A percentile compares a stretch with the other conserved stretches of the same genome.
phyloP scores from a whole-genome alignment of 2,329 filamentous ascomycete species.

The Pseudogymnoascus sp. region DNA sequence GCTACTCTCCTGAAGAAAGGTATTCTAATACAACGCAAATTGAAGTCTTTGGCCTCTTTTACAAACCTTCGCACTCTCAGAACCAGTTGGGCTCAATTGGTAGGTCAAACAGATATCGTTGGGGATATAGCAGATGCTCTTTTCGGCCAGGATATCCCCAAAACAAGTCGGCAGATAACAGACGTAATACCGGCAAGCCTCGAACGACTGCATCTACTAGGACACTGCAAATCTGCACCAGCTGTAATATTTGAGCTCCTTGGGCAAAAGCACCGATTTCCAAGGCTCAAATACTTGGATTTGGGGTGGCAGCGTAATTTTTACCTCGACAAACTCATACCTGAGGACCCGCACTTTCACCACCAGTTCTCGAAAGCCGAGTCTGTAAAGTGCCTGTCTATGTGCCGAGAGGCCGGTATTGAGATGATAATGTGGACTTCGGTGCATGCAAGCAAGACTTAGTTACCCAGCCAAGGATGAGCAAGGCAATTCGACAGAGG shows the following conservation, averaged over 20 bases:
- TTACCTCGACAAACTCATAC: background rate
- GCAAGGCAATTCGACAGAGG: background rate
- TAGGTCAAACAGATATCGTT: background rate
- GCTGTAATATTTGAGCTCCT: background rate
- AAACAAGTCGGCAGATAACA: background rate
- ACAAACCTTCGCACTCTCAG: background rate
- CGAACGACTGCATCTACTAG: background rate
- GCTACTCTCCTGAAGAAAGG: background rate
- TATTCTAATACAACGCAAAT: background rate
- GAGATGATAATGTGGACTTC: background rate
- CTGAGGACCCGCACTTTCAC: background rate
- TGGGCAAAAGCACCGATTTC: background rate
- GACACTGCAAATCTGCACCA: background rate
- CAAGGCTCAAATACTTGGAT: background rate
- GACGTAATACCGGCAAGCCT: background rate
- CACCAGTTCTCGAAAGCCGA: background rate
- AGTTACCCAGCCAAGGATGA: background rate
- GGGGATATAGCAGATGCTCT: background rate
- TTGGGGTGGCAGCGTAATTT: background rate
- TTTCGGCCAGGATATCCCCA: background rate
- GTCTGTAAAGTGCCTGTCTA: background rate
- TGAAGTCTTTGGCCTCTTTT: background rate
- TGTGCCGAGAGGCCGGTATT: background rate
- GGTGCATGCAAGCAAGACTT: background rate
- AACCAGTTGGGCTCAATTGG: background rate